phyloP scores from a whole-genome alignment of 2,329 filamentous ascomycete genomes.

The Arthroderma sp. region DNA sequence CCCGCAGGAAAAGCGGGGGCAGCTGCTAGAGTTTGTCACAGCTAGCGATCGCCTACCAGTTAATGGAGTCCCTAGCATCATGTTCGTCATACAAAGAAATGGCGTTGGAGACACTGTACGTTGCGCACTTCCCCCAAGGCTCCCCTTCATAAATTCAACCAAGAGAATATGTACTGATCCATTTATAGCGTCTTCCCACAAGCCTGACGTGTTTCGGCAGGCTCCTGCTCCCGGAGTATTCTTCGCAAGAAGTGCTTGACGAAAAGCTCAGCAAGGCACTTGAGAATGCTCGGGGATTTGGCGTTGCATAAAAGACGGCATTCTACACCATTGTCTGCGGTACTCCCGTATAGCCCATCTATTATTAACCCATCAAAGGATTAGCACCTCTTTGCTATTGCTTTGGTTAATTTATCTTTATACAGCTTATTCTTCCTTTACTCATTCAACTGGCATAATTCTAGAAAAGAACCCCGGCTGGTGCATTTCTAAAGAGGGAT shows the following conservation, averaged over 20 bases:
- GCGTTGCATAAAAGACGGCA: constrained; percentile 47
- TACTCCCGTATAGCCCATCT: too few species aligned
- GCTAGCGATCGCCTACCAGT: constrained; percentile 83
- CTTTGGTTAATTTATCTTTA: too few species aligned
- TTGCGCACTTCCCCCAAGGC: constrained; percentile 4
- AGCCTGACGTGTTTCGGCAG: constrained; percentile 91
- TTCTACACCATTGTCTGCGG: neutral
- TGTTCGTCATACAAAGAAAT: constrained; percentile 72
- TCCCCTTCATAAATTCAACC: neutral
- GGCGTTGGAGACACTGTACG: constrained; percentile 45
- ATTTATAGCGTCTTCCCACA: constrained; percentile 51
- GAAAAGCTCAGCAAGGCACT: constrained; percentile 73
- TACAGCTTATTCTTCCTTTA: too few species aligned
- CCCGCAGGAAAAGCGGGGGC: constrained; percentile 52
- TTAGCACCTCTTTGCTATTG: too few species aligned
- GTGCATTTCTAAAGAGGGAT: too few species aligned
- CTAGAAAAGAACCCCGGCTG: too few species aligned
- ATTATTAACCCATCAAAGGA: too few species aligned
- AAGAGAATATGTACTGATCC: neutral
- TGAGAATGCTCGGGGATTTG: constrained; percentile 80
- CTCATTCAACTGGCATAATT: too few species aligned
- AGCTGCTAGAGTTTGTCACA: constrained; percentile 85
- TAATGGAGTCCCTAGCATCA: constrained; percentile 66
- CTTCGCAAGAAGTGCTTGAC: constrained; percentile 52
- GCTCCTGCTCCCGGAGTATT: constrained; percentile 73